Conservation (phyloP, 805 yeast species). For the Wickerhamiella sergipiensis region DNA sequence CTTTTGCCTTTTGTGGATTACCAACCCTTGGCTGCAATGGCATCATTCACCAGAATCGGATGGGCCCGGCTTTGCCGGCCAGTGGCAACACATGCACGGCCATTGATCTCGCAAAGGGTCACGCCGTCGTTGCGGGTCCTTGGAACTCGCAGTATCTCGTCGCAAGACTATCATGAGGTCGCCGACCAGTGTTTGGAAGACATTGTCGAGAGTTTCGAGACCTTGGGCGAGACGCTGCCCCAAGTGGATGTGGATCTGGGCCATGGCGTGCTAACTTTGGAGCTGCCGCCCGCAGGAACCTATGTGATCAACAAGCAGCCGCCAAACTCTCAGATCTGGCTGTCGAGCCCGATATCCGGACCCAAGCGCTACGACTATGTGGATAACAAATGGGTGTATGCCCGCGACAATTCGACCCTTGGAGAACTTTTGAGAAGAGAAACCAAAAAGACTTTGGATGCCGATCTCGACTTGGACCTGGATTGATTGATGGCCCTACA, state of each 20-base stretch:
- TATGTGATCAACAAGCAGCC: slow-evolving; percentile 96
- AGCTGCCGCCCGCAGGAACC: slow-evolving; percentile 57
- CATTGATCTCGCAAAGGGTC: neutral
- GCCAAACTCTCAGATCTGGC: slow-evolving; percentile 94
- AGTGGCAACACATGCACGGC: neutral
- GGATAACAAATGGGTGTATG: slow-evolving; percentile 62
- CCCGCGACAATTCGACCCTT: slow-evolving; percentile 44
- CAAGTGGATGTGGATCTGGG: slow-evolving; percentile 63
- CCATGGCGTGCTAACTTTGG: slow-evolving; percentile 77
- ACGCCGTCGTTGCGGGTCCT: neutral
- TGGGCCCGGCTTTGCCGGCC: neutral
- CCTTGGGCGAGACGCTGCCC: slow-evolving; percentile 45
- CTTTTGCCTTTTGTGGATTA: neutral
- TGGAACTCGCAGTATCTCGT: slow-evolving; percentile 5
- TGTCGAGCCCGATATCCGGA: slow-evolving; percentile 84
- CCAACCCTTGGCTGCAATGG: neutral
- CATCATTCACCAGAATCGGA: neutral
- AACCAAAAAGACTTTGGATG: slow-evolving; percentile 19
- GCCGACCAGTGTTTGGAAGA: slow-evolving; percentile 61
- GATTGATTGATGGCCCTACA: too few species aligned
- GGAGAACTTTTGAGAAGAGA: slow-evolving; percentile 41
- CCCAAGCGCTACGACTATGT: slow-evolving; percentile 73
- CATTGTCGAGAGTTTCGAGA: slow-evolving; percentile 54
- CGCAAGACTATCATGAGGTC: slow-evolving; percentile 41
- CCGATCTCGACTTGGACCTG: slow-evolving; percentile 13